Evolutionary conservation across 2,329 filamentous ascomycete species (phyloP).

Genomic region (Pestalotiopsis sp.): DNA sequence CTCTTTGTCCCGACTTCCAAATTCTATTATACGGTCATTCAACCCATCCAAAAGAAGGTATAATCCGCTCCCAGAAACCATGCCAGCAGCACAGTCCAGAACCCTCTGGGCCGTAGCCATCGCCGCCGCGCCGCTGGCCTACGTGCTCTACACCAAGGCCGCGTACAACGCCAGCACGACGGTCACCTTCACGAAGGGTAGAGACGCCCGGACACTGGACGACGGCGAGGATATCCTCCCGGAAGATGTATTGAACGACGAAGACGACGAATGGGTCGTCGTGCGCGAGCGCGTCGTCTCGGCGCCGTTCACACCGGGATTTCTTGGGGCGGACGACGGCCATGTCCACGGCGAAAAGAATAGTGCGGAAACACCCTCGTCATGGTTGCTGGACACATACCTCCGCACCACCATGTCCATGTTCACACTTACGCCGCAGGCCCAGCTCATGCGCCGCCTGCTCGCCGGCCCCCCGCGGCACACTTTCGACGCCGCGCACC

Average conservation of each 20-base stretch:
- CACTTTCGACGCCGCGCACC: conserved; percentile 18
- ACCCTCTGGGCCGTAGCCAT: background rate
- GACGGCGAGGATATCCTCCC: conserved; percentile 11
- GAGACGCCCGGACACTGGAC: too few species aligned
- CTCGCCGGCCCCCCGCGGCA: conserved; percentile 15
- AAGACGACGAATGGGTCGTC: conserved; percentile 16
- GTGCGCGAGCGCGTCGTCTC: conserved; percentile 25
- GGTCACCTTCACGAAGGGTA: background rate
- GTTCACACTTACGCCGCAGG: conserved; percentile 28
- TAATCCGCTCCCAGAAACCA: too few species aligned
- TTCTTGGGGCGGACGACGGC: too few species aligned
- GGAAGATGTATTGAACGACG: conserved; percentile 8
- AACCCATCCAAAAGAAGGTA: too few species aligned
- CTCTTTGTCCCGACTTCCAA: too few species aligned
- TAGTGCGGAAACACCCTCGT: background rate
- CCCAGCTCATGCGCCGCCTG: conserved; percentile 20
- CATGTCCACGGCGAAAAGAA: background rate
- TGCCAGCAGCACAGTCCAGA: background rate
- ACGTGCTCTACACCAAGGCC: background rate
- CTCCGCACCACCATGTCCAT: conserved; percentile 22
- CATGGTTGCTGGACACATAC: conserved; percentile 24
- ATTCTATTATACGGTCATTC: too few species aligned
- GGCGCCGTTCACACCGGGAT: background rate
- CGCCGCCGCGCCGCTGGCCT: background rate
- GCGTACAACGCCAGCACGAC: background rate